A percentile compares a stretch with the other conserved stretches of the same genome.
Evolutionary conservation across 164 flowering plant species (phyloP).

Genomic region (Protea cynaroides): DNA sequence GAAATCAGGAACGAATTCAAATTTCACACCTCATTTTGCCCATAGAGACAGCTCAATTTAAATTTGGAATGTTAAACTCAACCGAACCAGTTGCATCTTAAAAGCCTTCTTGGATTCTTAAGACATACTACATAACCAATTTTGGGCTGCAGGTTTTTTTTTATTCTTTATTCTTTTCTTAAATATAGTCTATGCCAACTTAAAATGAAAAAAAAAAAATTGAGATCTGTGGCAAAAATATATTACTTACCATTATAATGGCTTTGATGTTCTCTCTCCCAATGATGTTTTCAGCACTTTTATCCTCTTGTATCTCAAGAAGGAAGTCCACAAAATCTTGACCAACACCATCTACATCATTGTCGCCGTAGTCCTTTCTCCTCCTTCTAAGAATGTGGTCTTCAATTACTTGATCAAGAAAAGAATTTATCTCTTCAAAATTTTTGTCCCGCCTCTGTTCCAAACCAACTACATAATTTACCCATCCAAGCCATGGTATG

Average conservation of each 20-base stretch:
- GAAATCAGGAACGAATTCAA: no score
- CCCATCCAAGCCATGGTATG: not conserved
- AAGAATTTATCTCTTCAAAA: not conserved
- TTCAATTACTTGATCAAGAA: not conserved
- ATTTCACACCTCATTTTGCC: no score
- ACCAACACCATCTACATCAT: not conserved
- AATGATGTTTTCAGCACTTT: not conserved
- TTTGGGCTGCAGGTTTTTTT: no score
- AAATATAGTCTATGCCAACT: no score
- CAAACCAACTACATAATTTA: not conserved
- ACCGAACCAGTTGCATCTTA: no score
- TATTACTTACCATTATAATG: not conserved
- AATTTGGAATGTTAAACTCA: no score
- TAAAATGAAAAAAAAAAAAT: no score
- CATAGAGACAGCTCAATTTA: no score
- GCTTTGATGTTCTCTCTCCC: not conserved
- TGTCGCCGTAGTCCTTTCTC: not conserved
- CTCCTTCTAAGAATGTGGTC: not conserved
- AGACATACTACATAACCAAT: no score
- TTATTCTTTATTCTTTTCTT: no score
- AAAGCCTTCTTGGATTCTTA: no score
- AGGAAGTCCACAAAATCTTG: not conserved
- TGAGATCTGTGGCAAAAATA: no score
- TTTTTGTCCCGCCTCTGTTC: not conserved
- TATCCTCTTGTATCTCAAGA: not conserved